phyloP scores from a whole-genome alignment of 108 stramenopile genomes.

The Skeletonema grethae region DNA sequence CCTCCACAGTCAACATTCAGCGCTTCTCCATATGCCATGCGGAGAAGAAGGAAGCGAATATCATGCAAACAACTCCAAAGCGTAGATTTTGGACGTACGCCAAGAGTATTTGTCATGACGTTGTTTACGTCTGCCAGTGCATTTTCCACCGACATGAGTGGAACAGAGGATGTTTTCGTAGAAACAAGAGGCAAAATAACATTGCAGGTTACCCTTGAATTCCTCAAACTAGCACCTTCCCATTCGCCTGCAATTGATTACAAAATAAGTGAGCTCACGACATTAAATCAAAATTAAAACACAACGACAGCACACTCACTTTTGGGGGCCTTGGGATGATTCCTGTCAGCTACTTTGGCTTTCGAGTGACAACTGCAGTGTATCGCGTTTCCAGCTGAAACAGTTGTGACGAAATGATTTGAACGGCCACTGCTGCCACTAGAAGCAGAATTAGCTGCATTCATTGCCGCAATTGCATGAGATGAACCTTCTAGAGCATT shows the following conservation, averaged over 20 bases:
- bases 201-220: conserved; percentile 83
- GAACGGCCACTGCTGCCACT: conserved; percentile 44
- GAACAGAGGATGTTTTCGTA: conserved; percentile 69
- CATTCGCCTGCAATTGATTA: conserved; percentile 52
- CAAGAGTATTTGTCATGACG: conserved; percentile 62
- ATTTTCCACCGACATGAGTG: conserved; percentile 68
- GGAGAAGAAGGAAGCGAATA: conserved; percentile 68
- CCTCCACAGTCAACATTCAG: conserved; percentile 83
- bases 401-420: conserved; percentile 65
- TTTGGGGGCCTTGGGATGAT: conserved; percentile 82
- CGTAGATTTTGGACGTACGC: conserved; percentile 74
- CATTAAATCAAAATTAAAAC: background rate
- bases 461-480: conserved; percentile 35
- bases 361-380: conserved; percentile 75
- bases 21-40: conserved; percentile 81
- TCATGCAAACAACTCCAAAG: conserved; percentile 80
- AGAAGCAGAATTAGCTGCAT: conserved; percentile 22
- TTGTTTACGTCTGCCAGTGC: conserved; percentile 75
- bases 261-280: background rate
- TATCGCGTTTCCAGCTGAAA: conserved; percentile 83
- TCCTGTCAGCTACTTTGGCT: conserved; percentile 75
- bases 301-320: conserved; percentile 9
- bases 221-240: conserved; percentile 85
- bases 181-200: conserved; percentile 82
- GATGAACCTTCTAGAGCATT: conserved; percentile 50